A percentile compares a stretch with the other conserved stretches of the same genome.
Evolutionary conservation across 2,329 filamentous ascomycete genomes (phyloP).

Genomic region (Coniochaeta prunicola): DNA sequence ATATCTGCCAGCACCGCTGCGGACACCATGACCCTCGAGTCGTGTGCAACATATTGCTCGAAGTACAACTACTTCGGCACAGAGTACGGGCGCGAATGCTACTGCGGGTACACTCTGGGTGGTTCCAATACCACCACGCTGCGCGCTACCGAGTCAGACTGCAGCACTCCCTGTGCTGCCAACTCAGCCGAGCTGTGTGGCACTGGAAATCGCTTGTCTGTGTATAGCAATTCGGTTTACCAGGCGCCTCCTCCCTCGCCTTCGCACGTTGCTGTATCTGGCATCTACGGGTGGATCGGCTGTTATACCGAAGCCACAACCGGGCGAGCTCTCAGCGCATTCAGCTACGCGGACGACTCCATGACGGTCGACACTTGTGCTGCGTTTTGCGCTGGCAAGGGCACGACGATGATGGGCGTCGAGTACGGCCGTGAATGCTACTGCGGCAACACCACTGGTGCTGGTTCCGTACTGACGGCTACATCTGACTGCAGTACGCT

Average conservation of each 20-base stretch:
- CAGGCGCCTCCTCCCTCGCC: slow-evolving; percentile 8
- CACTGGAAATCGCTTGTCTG: slow-evolving; percentile 11
- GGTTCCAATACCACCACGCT: slow-evolving; percentile 7
- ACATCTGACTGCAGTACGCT: slow-evolving; percentile 13
- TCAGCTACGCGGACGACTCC: slow-evolving; percentile 11
- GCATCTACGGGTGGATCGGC: slow-evolving; percentile 13
- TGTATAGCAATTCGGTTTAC: slow-evolving; percentile 14
- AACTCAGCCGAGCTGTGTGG: slow-evolving; percentile 2
- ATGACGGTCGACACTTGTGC: slow-evolving; percentile 18
- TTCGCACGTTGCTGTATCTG: slow-evolving; percentile 8
- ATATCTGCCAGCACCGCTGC: slow-evolving; percentile 7
- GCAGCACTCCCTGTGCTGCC: slow-evolving; percentile 9
- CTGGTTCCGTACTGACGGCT: slow-evolving; percentile 9
- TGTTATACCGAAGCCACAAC: slow-evolving; percentile 14
- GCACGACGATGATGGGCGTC: slow-evolving; percentile 14
- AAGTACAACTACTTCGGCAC: slow-evolving; percentile 18
- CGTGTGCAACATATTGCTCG: slow-evolving; percentile 17
- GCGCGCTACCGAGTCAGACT: slow-evolving; percentile 11
- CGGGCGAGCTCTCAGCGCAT: slow-evolving; percentile 11
- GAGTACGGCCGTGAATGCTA: slow-evolving; percentile 21
- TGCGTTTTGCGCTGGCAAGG: slow-evolving; percentile 15
- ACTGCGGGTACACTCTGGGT: slow-evolving; percentile 12
- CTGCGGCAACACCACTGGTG: slow-evolving; percentile 13
- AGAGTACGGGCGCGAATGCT: slow-evolving; percentile 15
- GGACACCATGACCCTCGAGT: slow-evolving; percentile 14